Percentiles rank a stretch among this genome's conserved stretches.
These are phyloP conservation scores for Pinus tabuliformis DNA, from an alignment of 75 land plant genomes.

Conservation along the genomic window DNA sequence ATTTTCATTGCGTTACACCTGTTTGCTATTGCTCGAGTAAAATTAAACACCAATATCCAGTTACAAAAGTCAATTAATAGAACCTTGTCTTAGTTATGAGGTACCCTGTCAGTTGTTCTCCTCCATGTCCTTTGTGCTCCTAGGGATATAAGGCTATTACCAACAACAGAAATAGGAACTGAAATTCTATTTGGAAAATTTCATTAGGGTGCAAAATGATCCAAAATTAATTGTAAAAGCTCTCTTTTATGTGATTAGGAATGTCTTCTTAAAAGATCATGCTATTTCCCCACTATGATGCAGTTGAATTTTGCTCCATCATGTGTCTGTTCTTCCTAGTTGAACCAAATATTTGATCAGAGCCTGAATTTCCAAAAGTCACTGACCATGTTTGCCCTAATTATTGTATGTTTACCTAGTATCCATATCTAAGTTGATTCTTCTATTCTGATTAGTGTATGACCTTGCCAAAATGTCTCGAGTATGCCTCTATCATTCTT, in stretches of 20 bases:
- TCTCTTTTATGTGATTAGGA: neutral
- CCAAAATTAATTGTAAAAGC: slow-evolving; percentile 4
- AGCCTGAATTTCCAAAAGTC: neutral
- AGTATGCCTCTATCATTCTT: neutral
- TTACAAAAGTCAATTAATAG: neutral
- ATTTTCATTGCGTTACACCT: neutral
- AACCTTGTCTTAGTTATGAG: neutral
- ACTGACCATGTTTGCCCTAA: neutral
- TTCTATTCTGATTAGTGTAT: neutral
- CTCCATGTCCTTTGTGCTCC: neutral
- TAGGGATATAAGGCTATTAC: neutral
- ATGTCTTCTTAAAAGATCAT: neutral
- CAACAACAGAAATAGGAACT: neutral
- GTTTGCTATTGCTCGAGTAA: neutral
- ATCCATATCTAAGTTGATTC: neutral
- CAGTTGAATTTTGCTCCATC: neutral
- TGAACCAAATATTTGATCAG: neutral
- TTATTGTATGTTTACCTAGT: neutral
- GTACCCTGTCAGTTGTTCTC: neutral
- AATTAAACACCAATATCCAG: neutral
- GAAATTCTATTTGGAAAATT: neutral
- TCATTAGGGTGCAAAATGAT: neutral
- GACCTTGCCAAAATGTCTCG: neutral
- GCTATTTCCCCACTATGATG: neutral
- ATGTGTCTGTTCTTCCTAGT: neutral